These are phyloP conservation scores for Gryganskiella cystojenkinii DNA, from an alignment of 192 early-diverging fungal species.

Conservation along the genomic window DNA sequence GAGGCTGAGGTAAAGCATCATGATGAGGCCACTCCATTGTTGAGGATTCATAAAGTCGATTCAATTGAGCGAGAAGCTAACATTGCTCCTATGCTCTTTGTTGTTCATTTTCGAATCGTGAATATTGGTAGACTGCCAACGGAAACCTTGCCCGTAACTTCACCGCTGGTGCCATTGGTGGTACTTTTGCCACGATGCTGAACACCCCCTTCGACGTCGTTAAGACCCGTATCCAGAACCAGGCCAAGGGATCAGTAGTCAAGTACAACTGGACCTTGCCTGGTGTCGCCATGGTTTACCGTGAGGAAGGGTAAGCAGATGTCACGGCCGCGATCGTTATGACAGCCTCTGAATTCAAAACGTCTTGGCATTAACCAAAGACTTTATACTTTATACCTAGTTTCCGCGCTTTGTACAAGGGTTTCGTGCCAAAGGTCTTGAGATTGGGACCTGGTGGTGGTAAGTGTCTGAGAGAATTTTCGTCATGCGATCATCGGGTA, in stretches of 20 bases:
- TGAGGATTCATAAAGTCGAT: neutral
- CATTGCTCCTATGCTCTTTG: neutral
- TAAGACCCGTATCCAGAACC: conserved; percentile 95
- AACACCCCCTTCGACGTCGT: conserved; percentile 98
- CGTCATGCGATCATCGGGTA: too few species aligned
- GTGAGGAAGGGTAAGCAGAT: conserved; percentile 90
- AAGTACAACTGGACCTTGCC: conserved; percentile 94
- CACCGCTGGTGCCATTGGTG: conserved; percentile 91
- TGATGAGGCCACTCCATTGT: too few species aligned
- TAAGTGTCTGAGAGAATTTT: too few species aligned
- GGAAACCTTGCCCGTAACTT: conserved; percentile 88
- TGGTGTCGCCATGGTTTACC: conserved; percentile 76
- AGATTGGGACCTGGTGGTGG: conserved; percentile 86
- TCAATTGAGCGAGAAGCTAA: neutral
- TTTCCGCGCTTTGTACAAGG: conserved; percentile 90
- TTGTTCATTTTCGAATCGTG: too few species aligned
- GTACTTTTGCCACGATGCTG: conserved; percentile 90
- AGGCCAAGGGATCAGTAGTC: conserved; percentile 68
- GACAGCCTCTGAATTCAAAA: neutral
- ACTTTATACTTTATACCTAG: conserved; percentile 37
- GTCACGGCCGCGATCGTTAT: too few species aligned
- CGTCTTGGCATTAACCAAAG: conserved; percentile 9
- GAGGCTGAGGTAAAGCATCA: conserved; percentile 80
- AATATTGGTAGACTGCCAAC: conserved; percentile 77
- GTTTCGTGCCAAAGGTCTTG: conserved; percentile 93